Evolutionary conservation across 495 filamentous ascomycete genomes (phyloP).

Genomic region (Talaromyces nanjingensis): DNA sequence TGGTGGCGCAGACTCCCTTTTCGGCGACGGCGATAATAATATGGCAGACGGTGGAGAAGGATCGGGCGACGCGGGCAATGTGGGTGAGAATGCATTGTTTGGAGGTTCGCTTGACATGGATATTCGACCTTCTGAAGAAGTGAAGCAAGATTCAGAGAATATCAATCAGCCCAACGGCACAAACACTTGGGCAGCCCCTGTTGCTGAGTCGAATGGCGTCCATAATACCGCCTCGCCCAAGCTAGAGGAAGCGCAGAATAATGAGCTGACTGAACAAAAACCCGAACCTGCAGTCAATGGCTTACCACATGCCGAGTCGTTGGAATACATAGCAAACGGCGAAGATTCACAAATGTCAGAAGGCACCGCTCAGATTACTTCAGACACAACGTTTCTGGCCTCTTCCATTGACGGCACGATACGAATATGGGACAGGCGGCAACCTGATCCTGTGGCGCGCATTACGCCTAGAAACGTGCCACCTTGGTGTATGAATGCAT

Average conservation of each 20-base stretch:
- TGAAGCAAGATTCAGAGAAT: conserved; percentile 27
- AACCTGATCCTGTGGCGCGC: conserved; percentile 67
- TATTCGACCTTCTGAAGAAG: conserved; percentile 41
- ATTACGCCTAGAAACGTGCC: conserved; percentile 70
- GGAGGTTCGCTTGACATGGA: conserved; percentile 37
- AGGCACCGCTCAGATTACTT: conserved; percentile 32
- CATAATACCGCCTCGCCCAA: conserved; percentile 11
- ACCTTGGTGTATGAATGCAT: conserved; percentile 98
- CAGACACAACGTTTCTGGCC: conserved; percentile 72
- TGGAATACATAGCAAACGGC: conserved; percentile 16
- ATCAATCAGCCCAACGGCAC: conserved; percentile 17
- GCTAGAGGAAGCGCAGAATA: not conserved
- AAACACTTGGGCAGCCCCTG: conserved; percentile 10
- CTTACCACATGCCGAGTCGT: conserved; percentile 44
- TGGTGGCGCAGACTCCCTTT: conserved; percentile 64
- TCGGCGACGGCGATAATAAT: conserved; percentile 58
- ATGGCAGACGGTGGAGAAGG: conserved; percentile 49
- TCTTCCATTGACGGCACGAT: conserved; percentile 84
- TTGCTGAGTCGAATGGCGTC: conserved; percentile 12
- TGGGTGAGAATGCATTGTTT: conserved; percentile 77
- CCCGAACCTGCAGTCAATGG: conserved; percentile 35
- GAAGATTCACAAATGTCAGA: conserved; percentile 20
- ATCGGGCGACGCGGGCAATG: conserved; percentile 55
- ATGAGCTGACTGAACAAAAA: conserved; percentile 9
- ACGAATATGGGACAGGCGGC: conserved; percentile 84